Evolutionary conservation across 1,284 basidiomycete genomes (phyloP), one percentile per base, ranked within the genome.

Genomic region (Tylopilus sp.): DNA sequence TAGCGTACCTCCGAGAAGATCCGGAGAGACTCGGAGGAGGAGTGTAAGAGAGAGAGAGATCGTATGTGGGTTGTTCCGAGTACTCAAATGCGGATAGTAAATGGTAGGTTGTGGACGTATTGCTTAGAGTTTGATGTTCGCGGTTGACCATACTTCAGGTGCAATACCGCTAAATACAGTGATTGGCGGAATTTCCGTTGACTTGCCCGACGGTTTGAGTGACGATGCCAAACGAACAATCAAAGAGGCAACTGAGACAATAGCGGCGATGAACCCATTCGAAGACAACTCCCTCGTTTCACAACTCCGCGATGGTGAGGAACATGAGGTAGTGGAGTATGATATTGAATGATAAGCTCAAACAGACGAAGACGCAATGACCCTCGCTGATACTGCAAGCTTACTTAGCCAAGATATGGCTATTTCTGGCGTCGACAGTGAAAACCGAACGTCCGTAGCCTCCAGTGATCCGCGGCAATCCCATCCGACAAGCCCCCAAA

Each of bases 1-100:
- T 25, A 62, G 58, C 4, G 29, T 1, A 62, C 36, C 2, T 62
- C 58, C 2, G 60, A 62, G 33, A 41, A 10, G 39, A 61, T 58
- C 6, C 50, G 36, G 0, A 45, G 50, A 7, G 20, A 28, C n/a
- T n/a, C n/a, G n/a, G n/a, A n/a, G n/a, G n/a, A n/a, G n/a, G n/a
- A n/a, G n/a, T n/a, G n/a, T n/a, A n/a, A n/a, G n/a, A n/a, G n/a
- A n/a, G n/a, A n/a, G n/a, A n/a, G n/a, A 26, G 4, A 5, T 5
- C 19, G 0, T 22, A 1, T 33, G 19, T 28, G 0, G 24, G 45
- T 61, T 2, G 43, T 58, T 32, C 29, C 57, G 13, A 32, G 14
- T 3, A 7, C 42, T 5, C 37, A 29, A n/a, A 29, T 61, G n/a
- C 59, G 8, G 33, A 11, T 1, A 2, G 26, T 39, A 1, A 11